Base-by-base conservation (phyloP, 768 basidiomycete genomes). In the Collybiopsis confluens region DNA sequence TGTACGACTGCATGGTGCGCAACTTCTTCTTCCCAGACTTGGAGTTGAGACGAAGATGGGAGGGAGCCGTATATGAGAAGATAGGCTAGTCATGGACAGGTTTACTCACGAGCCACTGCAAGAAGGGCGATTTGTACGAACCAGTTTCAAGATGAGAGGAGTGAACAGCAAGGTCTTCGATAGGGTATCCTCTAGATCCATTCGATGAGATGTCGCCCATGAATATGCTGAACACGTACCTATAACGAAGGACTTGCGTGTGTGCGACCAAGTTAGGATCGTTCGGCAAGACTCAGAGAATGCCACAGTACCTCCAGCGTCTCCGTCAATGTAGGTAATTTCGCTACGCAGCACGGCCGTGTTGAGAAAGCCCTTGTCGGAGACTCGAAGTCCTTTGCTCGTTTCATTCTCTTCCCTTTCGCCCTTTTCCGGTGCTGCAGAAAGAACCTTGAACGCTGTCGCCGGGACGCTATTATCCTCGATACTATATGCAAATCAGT, bases 311-410 rank as follows among this genome's bases (percentile, higher is more conserved):
- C 86, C 73, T 70, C 90, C 92, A 36, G 80, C 86, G 18, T 93
- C 90, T 44, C 93, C 93, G 63, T 96, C 92, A 58, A 96, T 96
- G 60, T 85, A 95, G 0, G 92, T 94, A 61, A 96, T 94, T 61
- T 80, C 70, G 59, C 88, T 91, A 59, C 82, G 73, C 54, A 91
- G 78, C 49, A 91, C 88, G 43, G 89, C 88, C 5, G 90, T 92
- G 58, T 92, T 91, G 66, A 91, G 64, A 68, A 89, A 93, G 13
- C 88, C 90, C 68, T 81, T 83, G 71, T 92, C 90, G 23, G 81
- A 71, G 16, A 93, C 82, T 28, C 90, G 82, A 20, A 94, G 71
- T 0, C 92, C 92, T 56, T 85, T 88, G 68, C 86, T 79, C 0
- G 88, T 86, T 71, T 92, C 89, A 67, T 92, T 86, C 76, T 93